phyloP scores from a whole-genome alignment of 2,329 filamentous ascomycete genomes.

The Didymella exigua region DNA sequence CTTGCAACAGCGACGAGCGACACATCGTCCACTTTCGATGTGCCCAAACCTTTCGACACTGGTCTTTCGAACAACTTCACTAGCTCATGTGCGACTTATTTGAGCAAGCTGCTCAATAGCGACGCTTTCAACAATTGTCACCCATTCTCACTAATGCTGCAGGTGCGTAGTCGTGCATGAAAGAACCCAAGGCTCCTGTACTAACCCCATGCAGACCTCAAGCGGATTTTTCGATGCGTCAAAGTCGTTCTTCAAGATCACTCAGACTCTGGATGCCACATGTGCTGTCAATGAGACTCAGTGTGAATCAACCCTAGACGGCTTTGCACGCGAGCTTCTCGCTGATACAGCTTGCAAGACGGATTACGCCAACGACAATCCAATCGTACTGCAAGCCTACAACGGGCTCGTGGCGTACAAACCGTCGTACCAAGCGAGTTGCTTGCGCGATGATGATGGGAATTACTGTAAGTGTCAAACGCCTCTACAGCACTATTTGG shows the following conservation, averaged over 20 bases:
- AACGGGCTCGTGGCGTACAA: conserved; percentile 77
- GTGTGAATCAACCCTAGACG: conserved; percentile 70
- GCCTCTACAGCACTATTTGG: not conserved
- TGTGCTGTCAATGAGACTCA: conserved; percentile 70
- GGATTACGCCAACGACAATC: conserved; percentile 72
- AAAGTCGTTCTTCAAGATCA: conserved; percentile 72
- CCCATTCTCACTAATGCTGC: conserved; percentile 81
- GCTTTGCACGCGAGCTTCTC: conserved; percentile 70
- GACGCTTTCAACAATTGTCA: conserved; percentile 74
- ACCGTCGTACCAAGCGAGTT: conserved; percentile 79
- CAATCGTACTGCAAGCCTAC: conserved; percentile 75
- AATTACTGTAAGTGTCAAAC: conserved; percentile 66
- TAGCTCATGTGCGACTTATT: conserved; percentile 67
- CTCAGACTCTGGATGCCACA: conserved; percentile 76
- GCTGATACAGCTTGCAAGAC: conserved; percentile 67
- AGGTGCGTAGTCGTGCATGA: conserved; percentile 58
- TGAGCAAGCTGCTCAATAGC: conserved; percentile 69
- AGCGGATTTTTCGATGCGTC: conserved; percentile 81
- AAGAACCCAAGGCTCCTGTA: not conserved
- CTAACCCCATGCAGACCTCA: conserved; percentile 67
- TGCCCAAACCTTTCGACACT: conserved; percentile 56
- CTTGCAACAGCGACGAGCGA: conserved; percentile 32
- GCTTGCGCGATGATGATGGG: conserved; percentile 70
- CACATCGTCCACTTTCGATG: conserved; percentile 27
- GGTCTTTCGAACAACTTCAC: conserved; percentile 60